These are phyloP conservation scores for Exophiala alcalophila DNA, from an alignment of 2,329 filamentous ascomycete species.

Conservation along the genomic window DNA sequence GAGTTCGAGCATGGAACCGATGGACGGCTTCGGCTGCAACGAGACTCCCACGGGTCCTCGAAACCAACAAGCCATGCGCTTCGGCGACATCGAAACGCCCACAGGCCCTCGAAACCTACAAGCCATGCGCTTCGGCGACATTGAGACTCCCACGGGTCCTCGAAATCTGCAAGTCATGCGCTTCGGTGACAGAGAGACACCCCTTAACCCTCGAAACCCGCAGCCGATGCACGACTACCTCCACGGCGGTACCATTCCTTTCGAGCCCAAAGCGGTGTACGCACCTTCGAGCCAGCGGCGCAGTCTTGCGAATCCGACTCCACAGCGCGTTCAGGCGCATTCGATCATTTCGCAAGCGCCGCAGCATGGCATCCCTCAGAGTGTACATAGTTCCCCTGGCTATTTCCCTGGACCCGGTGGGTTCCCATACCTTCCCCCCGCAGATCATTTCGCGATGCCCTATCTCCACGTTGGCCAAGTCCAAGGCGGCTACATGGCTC, in stretches of 20 bases:
- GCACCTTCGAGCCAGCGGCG: conserved; percentile 2
- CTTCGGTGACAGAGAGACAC: conserved; percentile 5
- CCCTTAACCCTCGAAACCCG: conserved; percentile 8
- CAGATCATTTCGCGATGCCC: conserved; percentile 9
- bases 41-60: no score
- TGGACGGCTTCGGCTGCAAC: no score
- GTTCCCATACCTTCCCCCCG: conserved; percentile 13
- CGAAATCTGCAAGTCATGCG: no score
- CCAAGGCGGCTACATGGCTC: conserved; percentile 17
- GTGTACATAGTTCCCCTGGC: conserved; percentile 16
- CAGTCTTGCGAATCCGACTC: conserved; percentile 18
- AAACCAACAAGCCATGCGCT: no score
- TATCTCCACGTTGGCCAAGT: conserved; percentile 1
- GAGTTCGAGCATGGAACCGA: conserved; percentile 1
- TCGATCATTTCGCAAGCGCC: conserved; percentile 17
- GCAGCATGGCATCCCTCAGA: conserved; percentile 9
- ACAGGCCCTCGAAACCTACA: no score
- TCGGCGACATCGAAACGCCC: no score
- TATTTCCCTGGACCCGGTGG: conserved; percentile 10
- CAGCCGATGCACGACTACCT: background rate
- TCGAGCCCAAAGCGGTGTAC: conserved; percentile 19
- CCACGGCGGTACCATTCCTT: conserved; percentile 5
- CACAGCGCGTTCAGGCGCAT: conserved; percentile 14
- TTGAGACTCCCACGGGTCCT: no score
- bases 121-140: no score